Percentiles rank a stretch among this genome's conserved stretches.
These are phyloP conservation scores for Exidia glandulosa DNA, from an alignment of 768 basidiomycete species.

Conservation along the genomic window DNA sequence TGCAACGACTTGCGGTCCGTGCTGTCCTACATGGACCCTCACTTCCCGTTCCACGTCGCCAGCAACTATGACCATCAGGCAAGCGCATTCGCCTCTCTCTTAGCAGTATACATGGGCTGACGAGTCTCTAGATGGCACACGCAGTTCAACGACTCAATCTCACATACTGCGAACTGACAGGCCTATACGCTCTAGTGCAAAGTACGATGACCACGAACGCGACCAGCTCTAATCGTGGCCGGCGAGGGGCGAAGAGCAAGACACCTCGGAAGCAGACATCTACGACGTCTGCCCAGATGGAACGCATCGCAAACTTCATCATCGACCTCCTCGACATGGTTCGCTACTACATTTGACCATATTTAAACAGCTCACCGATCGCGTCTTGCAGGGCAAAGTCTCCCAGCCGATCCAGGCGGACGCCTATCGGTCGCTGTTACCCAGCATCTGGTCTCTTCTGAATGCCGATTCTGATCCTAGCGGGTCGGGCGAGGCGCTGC, in stretches of 20 bases:
- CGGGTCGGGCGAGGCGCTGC: constrained; percentile 12
- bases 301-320: constrained; percentile 51
- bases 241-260: not conserved
- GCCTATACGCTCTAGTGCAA: constrained; percentile 40
- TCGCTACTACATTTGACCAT: constrained; percentile 16
- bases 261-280: constrained; percentile 6
- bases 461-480: constrained; percentile 30
- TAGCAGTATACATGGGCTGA: constrained; percentile 3
- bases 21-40: constrained; percentile 63
- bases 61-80: not conserved
- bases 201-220: constrained; percentile 10
- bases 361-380: constrained; percentile 19
- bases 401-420: constrained; percentile 32
- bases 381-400: not conserved
- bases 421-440: constrained; percentile 58
- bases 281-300: constrained; percentile 28
- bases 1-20: constrained; percentile 41
- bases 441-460: constrained; percentile 68
- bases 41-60: constrained; percentile 78
- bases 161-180: constrained; percentile 66
- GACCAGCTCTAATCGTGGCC: not conserved
- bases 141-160: constrained; percentile 61
- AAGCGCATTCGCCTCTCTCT: constrained; percentile 3
- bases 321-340: constrained; percentile 42
- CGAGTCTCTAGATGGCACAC: constrained; percentile 44